Base-by-base conservation (phyloP, 352 stramenopile species). In the Nothophytophthora sp. region DNA sequence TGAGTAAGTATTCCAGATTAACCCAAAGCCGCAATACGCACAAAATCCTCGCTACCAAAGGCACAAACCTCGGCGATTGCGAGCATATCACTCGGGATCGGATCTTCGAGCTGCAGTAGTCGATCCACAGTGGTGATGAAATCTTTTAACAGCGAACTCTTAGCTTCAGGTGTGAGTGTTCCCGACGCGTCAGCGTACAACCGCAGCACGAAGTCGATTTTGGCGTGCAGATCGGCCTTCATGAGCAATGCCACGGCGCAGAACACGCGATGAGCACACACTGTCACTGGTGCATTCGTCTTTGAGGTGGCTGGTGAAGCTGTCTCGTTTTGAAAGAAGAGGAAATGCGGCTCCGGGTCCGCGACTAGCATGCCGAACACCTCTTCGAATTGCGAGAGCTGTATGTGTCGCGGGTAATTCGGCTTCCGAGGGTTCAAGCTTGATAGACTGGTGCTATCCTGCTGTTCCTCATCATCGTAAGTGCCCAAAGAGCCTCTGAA, bases 361-460 rank as follows among this genome's bases (percentile, higher is more conserved):
- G 70, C 51, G 35, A 92, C 60, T 3, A 92, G 68, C 71, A 90
- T 76, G 11, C 79, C 81, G 36, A 90, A 90, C 2, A 92, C 58
- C 30, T 92, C 81, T 34, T 90, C 77, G 54, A 92, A 92, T 25
- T 86, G 68, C 11, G 41, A 11, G 6, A 67, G 55, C 16, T 65
- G 56, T 25, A 92, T 51, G 40, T 74, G 67, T 8, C 76, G 74
- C 6, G 76, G 62, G 52, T 88, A 88, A 11, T 37, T 19, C 9
- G 40, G 27, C 16, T 64, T 69, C 4, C 42, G 47, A 15, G 27
- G 19, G 8, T 32, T 19, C 28, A 63, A 50, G 13, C 37, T 64
- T 13, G 41, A 48, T 16, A 47, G 13, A 27, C 41, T 16, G 34
- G 19, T 1, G 22, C 39, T 25, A 44, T 29, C 50, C 32, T 50